phyloP scores from a whole-genome alignment of 1,284 basidiomycete genomes.

The Cystobasidiaceae sp. region DNA sequence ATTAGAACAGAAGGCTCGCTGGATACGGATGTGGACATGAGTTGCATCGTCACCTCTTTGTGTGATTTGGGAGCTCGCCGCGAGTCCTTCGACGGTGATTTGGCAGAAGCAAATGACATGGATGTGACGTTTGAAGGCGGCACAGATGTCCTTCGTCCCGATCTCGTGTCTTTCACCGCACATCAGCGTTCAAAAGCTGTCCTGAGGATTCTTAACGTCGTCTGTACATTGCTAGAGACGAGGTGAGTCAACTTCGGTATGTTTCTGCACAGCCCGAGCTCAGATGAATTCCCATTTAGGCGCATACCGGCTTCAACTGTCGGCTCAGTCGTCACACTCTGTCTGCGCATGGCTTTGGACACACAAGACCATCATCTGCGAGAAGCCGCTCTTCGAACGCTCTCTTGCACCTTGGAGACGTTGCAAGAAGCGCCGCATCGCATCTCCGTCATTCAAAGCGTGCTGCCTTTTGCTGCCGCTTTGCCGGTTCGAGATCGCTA shows the following conservation, averaged over 20 bases:
- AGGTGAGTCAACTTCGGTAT: conserved; percentile 1
- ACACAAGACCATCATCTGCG: background rate
- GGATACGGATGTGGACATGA: conserved; percentile 21
- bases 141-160: too few species aligned
- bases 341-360: conserved; percentile 5
- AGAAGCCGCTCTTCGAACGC: background rate
- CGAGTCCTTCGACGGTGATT: conserved; percentile 1
- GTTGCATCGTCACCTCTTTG: conserved; percentile 1
- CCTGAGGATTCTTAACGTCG: background rate
- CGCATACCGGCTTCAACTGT: background rate
- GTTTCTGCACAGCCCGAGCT: too few species aligned
- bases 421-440: background rate
- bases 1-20: background rate
- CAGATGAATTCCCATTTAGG: too few species aligned
- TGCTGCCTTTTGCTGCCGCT: background rate
- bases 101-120: background rate
- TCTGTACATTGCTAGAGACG: conserved; percentile 3
- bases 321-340: background rate
- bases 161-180: too few species aligned
- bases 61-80: conserved; percentile 1
- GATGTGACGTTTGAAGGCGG: background rate
- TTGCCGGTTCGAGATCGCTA: background rate
- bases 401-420: background rate
- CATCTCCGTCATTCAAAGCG: background rate
- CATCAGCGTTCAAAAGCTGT: conserved; percentile 1